phyloP scores from a whole-genome alignment of 106 monocot genomes.

The Dioscorea alata region DNA sequence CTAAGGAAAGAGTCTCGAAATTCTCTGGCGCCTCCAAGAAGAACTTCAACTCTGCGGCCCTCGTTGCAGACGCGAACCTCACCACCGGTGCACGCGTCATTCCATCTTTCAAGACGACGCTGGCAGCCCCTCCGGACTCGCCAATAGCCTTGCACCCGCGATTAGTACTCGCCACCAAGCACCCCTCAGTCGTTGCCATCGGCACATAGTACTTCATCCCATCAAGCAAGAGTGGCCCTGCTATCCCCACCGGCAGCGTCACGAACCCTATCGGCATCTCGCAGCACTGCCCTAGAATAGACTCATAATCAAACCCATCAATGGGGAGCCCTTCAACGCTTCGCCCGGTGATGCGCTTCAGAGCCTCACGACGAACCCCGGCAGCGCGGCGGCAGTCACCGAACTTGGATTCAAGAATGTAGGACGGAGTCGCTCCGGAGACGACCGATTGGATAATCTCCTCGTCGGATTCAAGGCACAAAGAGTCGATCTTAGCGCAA shows the following conservation, averaged over 20 bases:
- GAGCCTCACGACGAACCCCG: conserved; percentile 54
- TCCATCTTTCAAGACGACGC: conserved; percentile 60
- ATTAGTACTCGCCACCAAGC: conserved; percentile 82
- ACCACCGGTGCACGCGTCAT: conserved; percentile 87
- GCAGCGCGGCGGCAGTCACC: conserved; percentile 64
- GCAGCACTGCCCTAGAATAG: conserved; percentile 85
- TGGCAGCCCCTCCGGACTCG: conserved; percentile 62
- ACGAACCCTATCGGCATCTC: conserved; percentile 82
- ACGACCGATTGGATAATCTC: conserved; percentile 49
- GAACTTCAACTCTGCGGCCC: conserved; percentile 68
- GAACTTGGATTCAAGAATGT: conserved; percentile 53
- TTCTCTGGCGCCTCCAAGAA: conserved; percentile 58
- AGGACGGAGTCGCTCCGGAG: conserved; percentile 50
- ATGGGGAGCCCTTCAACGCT: conserved; percentile 63
- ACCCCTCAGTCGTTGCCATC: conserved; percentile 94
- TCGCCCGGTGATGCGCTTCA: conserved; percentile 52
- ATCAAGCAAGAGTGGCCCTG: conserved; percentile 68
- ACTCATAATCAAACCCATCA: conserved; percentile 68
- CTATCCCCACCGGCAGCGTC: conserved; percentile 61
- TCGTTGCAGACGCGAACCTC: conserved; percentile 47
- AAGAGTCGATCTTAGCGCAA: neutral
- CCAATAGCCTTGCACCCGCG: conserved; percentile 81
- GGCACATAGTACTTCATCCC: conserved; percentile 58
- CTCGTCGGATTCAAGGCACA: conserved; percentile 30
- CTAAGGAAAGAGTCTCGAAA: conserved; percentile 52